Conservation (phyloP, 768 basidiomycete species). For the Pleurotus tuber-regium region DNA sequence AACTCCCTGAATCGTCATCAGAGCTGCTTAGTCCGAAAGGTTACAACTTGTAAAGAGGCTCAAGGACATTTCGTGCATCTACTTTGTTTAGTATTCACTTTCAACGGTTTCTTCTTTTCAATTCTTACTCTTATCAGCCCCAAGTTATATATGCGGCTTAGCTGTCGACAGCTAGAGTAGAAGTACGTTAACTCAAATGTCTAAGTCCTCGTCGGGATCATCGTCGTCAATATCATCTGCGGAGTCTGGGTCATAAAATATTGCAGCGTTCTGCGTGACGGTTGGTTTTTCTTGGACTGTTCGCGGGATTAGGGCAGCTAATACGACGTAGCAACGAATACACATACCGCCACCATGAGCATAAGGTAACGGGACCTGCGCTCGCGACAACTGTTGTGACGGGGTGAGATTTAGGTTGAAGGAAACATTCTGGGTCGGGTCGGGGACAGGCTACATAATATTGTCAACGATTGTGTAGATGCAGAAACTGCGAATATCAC, state of each 20-base stretch:
- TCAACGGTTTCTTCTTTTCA: no score
- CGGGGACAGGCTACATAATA: constrained; percentile 33
- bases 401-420: constrained; percentile 88
- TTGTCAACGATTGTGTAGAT: constrained; percentile 6
- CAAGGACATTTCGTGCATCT: no score
- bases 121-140: no score
- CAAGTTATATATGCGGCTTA: no score
- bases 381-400: constrained; percentile 75
- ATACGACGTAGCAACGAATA: neutral
- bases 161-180: no score
- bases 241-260: constrained; percentile 89
- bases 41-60: no score
- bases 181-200: constrained; percentile 68
- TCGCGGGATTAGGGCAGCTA: constrained; percentile 24
- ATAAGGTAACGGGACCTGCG: constrained; percentile 87
- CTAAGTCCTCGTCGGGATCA: constrained; percentile 93
- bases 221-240: constrained; percentile 95
- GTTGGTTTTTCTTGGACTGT: constrained; percentile 24
- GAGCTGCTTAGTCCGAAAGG: no score
- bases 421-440: constrained; percentile 68
- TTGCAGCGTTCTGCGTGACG: constrained; percentile 38
- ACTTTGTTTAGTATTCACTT: no score
- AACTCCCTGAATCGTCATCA: neutral
- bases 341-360: constrained; percentile 67
- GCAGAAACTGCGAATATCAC: constrained; percentile 20